Conservation (phyloP, 164 flowering plant species). For the Aristolochia contorta region DNA sequence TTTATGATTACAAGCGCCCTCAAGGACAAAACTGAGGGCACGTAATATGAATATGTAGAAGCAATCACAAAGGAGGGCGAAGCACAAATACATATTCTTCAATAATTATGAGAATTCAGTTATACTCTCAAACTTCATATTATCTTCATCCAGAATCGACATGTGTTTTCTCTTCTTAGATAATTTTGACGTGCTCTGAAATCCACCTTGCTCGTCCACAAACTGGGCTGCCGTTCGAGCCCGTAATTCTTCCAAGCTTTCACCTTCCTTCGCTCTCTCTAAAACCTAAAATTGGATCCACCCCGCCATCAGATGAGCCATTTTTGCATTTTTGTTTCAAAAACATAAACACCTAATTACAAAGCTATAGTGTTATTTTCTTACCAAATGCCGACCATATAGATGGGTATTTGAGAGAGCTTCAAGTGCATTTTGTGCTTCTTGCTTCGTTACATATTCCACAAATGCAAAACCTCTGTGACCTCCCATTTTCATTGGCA, state of each 20-base stretch:
- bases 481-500: slow-evolving; percentile 74
- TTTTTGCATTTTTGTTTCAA: neutral
- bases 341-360: neutral
- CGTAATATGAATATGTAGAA: neutral
- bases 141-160: slow-evolving; percentile 36
- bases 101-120: slow-evolving; percentile 1
- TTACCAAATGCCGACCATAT: slow-evolving; percentile 92
- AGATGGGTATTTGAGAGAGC: slow-evolving; percentile 86
- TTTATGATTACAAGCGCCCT: neutral
- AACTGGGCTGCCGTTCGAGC: slow-evolving; percentile 86
- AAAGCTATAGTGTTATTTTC: slow-evolving; percentile 2
- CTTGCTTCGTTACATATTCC: slow-evolving; percentile 86
- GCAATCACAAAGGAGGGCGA: neutral
- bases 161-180: slow-evolving; percentile 65
- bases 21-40: slow-evolving; percentile 1
- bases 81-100: neutral
- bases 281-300: slow-evolving; percentile 37
- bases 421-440: slow-evolving; percentile 75
- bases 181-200: slow-evolving; percentile 34
- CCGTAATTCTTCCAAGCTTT: slow-evolving; percentile 77
- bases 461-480: slow-evolving; percentile 99
- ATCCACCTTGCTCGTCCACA: slow-evolving; percentile 35
- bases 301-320: neutral
- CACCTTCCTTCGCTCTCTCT: slow-evolving; percentile 94
- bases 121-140: slow-evolving; percentile 32